These are phyloP conservation scores for Alternaria sp. DNA, from an alignment of 2,329 filamentous ascomycete genomes.

Conservation along the genomic window DNA sequence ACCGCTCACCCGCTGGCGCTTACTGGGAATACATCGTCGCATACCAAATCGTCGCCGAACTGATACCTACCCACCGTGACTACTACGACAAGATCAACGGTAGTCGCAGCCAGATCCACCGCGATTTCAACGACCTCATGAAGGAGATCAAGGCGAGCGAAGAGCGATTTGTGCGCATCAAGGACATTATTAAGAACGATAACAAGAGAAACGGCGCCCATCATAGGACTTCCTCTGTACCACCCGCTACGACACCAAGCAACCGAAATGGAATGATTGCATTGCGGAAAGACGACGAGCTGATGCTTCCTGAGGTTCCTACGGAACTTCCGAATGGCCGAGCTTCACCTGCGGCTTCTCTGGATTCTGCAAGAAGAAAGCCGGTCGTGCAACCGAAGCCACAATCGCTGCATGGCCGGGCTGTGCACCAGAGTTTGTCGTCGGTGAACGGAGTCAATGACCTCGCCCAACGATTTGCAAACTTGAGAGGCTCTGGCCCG, in stretches of 20 bases:
- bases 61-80: slow-evolving; percentile 79
- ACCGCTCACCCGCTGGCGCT: slow-evolving; percentile 70
- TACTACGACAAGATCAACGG: slow-evolving; percentile 69
- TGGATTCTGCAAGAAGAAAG: slow-evolving; percentile 38
- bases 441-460: slow-evolving; percentile 38
- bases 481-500: slow-evolving; percentile 37
- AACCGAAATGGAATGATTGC: slow-evolving; percentile 29
- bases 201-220: slow-evolving; percentile 66
- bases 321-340: slow-evolving; percentile 29
- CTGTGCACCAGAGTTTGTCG: slow-evolving; percentile 54
- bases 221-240: slow-evolving; percentile 27
- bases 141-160: slow-evolving; percentile 49
- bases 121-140: slow-evolving; percentile 53
- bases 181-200: slow-evolving; percentile 61
- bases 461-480: slow-evolving; percentile 52
- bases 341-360: slow-evolving; percentile 26
- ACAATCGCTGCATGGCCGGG: slow-evolving; percentile 69
- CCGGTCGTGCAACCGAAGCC: slow-evolving; percentile 72
- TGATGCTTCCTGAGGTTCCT: slow-evolving; percentile 49
- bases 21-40: slow-evolving; percentile 86
- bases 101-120: slow-evolving; percentile 60
- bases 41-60: slow-evolving; percentile 78
- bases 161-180: slow-evolving; percentile 58
- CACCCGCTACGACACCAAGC: slow-evolving; percentile 20
- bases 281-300: slow-evolving; percentile 38